Percentiles rank a stretch among this genome's conserved stretches.
Evolutionary conservation across 305 asterid species (phyloP).

Genomic region (Fraxinus latifolia): DNA sequence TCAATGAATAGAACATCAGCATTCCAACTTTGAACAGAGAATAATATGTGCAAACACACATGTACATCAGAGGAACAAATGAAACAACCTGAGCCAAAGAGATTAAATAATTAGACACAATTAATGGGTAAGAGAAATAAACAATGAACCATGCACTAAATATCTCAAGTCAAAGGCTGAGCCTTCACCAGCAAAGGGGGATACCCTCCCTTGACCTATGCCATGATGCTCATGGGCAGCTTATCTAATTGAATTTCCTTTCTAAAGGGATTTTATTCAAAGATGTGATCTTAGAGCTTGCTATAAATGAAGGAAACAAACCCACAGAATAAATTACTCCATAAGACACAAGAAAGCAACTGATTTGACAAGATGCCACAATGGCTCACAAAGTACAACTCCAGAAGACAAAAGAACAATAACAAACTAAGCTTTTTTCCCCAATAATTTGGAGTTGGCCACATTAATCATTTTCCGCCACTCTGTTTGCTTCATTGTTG

Average conservation of each 20-base stretch:
- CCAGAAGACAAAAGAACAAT: neutral
- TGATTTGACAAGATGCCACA: neutral
- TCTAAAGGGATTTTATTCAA: neutral
- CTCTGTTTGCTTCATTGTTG: neutral
- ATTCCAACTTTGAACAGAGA: constrained; percentile 91
- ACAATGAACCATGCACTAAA: constrained; percentile 4
- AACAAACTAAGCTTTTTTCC: neutral
- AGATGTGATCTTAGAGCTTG: neutral
- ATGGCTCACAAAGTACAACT: neutral
- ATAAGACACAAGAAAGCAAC: neutral
- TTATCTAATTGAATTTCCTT: neutral
- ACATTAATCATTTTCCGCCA: neutral
- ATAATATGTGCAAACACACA: constrained; percentile 96
- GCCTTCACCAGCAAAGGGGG: neutral
- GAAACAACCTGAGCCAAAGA: constrained; percentile 60
- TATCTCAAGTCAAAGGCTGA: neutral
- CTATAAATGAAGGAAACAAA: neutral
- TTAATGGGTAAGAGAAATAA: neutral
- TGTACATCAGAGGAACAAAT: constrained; percentile 90
- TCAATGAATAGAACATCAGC: constrained; percentile 90
- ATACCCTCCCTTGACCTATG: neutral
- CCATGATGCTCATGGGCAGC: neutral
- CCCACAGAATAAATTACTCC: neutral
- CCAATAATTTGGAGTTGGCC: neutral
- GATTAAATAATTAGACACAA: constrained; percentile 20